Conservation (phyloP, 2,329 filamentous ascomycete species). For the Colletotrichum plurivorum region DNA sequence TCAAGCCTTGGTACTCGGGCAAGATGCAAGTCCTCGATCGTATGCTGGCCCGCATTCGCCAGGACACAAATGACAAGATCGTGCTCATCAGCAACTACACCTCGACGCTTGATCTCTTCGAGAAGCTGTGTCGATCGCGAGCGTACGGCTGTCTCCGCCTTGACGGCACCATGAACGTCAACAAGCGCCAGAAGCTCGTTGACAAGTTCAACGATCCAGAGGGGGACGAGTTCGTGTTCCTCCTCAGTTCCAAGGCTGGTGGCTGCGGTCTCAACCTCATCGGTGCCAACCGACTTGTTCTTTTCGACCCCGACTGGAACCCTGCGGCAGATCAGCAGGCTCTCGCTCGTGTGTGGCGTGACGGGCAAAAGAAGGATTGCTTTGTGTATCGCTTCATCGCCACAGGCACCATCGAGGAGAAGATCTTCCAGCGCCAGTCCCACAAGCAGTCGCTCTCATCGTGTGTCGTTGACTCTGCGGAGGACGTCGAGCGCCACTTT, state of each 20-base stretch:
- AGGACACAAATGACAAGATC: constrained; percentile 99
- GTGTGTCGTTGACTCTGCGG: constrained; percentile 94
- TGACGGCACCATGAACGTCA: constrained; percentile 98
- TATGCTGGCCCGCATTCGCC: constrained; percentile 95
- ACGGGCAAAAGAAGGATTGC: constrained; percentile 99
- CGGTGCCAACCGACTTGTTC: constrained; percentile 91
- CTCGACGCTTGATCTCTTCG: constrained; percentile 94
- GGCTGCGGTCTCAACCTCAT: constrained; percentile 97
- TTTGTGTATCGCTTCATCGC: constrained; percentile 99
- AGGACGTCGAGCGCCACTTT: constrained; percentile 98
- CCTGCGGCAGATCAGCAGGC: constrained; percentile 98
- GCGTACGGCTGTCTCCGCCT: constrained; percentile 89
- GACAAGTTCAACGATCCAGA: constrained; percentile 98
- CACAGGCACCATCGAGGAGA: constrained; percentile 97
- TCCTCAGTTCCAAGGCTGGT: constrained; percentile 97
- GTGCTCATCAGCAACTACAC: constrained; percentile 99
- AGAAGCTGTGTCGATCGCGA: constrained; percentile 87
- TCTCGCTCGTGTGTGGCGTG: constrained; percentile 96
- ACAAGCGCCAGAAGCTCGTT: constrained; percentile 95
- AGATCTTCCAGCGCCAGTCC: constrained; percentile 98
- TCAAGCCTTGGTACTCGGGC: constrained; percentile 96
- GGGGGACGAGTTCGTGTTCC: constrained; percentile 90
- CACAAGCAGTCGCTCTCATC: constrained; percentile 98
- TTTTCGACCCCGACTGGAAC: constrained; percentile 99
- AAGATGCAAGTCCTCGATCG: constrained; percentile 99